Base-by-base conservation (phyloP, 2,329 filamentous ascomycete species). In the Verticillium klebahnii region DNA sequence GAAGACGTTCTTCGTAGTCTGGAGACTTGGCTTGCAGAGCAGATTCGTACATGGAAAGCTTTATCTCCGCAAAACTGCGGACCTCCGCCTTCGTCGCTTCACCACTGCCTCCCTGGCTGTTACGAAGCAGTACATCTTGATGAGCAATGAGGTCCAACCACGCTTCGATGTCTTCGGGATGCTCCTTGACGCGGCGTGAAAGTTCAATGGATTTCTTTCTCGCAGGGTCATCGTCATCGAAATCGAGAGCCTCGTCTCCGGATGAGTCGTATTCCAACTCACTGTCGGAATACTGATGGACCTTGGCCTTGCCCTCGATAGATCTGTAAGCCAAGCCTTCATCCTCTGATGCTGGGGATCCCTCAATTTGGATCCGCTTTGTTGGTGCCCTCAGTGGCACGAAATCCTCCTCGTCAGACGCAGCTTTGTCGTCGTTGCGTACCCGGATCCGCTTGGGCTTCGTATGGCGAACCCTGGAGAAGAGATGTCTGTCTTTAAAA, bases 91-190 rank as follows among this genome's bases (percentile, higher is more conserved):
- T 77, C 0, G 85, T 87, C 34, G 70, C 73, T 45, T 74, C 79
- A 52, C 71, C 80, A 69, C 77, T 78, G 63, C 69, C 71, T 54
- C 74, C 75, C 25, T 80, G 75, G 31, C 80, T 79, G 29, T 80
- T 76, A 59, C 78, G 77, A 52, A 94, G 76, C 61, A 96, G 79
- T 2, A 75, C 73, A 64, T 92, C 87, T 75, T 98, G 94, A 64
- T 96, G 87, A 8, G 87, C 78, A 56, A 94, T 89, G n/a, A 97
- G 80, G 40, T 85, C 81, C 17, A 96, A 74, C 94, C 94, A 98
- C 19, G 86, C 81, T 52, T 87, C 78, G 23, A 91, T 79, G 69
- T 96, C 85, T 6, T 81, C 73, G 1, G 93, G 91, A 25, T 85
- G 73, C 1, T 89, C 79, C 61, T 89, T 87, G 37, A 92, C 86